phyloP scores from a whole-genome alignment of 352 stramenopile species.

The Pseudoperonospora humuli region DNA sequence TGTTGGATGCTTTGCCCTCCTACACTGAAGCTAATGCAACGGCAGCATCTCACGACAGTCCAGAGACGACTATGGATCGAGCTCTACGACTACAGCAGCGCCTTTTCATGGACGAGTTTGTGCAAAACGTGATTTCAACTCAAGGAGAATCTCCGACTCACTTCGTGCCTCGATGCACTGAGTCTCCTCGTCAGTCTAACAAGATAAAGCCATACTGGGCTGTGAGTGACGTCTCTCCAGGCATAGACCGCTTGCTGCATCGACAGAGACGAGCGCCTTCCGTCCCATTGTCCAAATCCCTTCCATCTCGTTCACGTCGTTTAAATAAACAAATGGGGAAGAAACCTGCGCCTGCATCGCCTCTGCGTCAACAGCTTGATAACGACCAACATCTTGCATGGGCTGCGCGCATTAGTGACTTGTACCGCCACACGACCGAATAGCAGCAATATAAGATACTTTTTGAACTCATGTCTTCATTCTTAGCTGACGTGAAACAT shows the following conservation, averaged over 20 bases:
- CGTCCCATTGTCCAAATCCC: background rate
- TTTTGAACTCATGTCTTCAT: background rate
- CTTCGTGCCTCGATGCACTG: conserved; percentile 1
- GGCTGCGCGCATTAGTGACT: conserved; percentile 44
- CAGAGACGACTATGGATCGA: conserved; percentile 14
- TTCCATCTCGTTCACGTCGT: conserved; percentile 7
- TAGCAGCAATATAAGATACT: background rate
- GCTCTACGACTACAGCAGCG: conserved; percentile 45
- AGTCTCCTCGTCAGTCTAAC: background rate
- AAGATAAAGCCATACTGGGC: conserved; percentile 16
- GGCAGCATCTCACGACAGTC: conserved; percentile 4
- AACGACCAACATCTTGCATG: conserved; percentile 46
- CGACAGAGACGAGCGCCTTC: conserved; percentile 16
- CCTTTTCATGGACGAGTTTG: conserved; percentile 48
- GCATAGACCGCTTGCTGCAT: conserved; percentile 20
- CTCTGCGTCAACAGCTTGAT: conserved; percentile 14
- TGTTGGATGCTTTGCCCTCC: too few relatives aligned
- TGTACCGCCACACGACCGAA: conserved; percentile 31
- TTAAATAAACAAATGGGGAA: too few relatives aligned
- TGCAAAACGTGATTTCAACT: conserved; percentile 37
- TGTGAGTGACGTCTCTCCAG: conserved; percentile 17
- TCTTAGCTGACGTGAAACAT: conserved; percentile 42
- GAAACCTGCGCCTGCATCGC: background rate
- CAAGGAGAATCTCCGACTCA: conserved; percentile 14
- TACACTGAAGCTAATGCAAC: too few relatives aligned